A percentile compares a stretch with the other conserved stretches of the same genome.
These are phyloP conservation scores for Cystobasidium sp. DNA, from an alignment of 1,284 basidiomycete species.

Conservation along the genomic window DNA sequence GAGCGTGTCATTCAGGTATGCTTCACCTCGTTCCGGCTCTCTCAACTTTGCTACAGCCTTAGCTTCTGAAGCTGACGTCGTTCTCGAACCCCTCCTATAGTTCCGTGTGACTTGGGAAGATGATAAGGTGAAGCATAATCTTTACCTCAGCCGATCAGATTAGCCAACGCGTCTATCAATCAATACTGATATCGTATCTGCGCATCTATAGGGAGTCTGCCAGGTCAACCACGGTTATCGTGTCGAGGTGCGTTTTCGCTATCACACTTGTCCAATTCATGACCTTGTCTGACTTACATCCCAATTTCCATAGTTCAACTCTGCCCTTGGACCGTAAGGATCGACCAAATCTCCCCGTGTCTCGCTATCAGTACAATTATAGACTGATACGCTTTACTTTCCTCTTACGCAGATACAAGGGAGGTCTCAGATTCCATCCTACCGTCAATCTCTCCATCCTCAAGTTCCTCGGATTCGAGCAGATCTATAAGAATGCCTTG, in stretches of 20 bases:
- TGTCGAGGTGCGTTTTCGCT: constrained; percentile 61
- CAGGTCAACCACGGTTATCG: constrained; percentile 78
- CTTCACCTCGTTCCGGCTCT: neutral
- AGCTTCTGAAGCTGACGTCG: neutral
- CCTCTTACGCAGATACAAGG: constrained; percentile 53
- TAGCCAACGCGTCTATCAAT: neutral
- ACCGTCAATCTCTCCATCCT: constrained; percentile 81
- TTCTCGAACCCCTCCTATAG: constrained; percentile 52
- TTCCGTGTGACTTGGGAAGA: constrained; percentile 82
- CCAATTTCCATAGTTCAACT: constrained; percentile 67
- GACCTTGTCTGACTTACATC: constrained; percentile 3
- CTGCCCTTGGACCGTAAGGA: constrained; percentile 80
- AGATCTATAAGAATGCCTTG: constrained; percentile 81
- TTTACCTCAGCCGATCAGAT: neutral
- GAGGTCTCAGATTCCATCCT: constrained; percentile 78
- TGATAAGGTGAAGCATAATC: constrained; percentile 60
- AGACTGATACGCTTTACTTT: neutral
- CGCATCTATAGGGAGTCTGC: constrained; percentile 60
- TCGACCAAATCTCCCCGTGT: neutral
- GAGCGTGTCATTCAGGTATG: constrained; percentile 68
- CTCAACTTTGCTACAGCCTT: neutral
- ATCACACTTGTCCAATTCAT: neutral
- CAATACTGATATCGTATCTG: constrained; percentile 6
- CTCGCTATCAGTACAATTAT: neutral
- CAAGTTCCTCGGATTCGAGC: constrained; percentile 83